Conservation (phyloP, 2,329 filamentous ascomycete genomes). For the Xylaria sp. region DNA sequence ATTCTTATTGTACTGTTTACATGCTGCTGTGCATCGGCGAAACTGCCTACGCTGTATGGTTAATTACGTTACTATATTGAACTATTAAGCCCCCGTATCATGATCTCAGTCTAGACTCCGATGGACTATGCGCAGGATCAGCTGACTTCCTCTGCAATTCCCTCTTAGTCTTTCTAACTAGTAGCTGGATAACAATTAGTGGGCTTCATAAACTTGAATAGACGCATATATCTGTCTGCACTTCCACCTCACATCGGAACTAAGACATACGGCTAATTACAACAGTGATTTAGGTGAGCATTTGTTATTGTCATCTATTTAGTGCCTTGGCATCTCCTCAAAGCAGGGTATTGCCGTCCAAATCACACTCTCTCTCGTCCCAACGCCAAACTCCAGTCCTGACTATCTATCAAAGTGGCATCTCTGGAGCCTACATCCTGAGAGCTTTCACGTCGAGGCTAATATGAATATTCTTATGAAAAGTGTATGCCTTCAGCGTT, state of each 20-base stretch:
- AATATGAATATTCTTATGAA: constrained; percentile 59
- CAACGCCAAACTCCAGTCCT: constrained; percentile 35
- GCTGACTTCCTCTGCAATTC: not conserved
- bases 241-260: not conserved
- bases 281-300: not conserved
- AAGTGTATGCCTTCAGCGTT: constrained; percentile 96
- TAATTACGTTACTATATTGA: constrained; percentile 34
- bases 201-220: not conserved
- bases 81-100: constrained; percentile 7
- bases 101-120: not conserved
- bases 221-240: not conserved
- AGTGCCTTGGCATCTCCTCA: not conserved
- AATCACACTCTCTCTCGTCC: constrained; percentile 1
- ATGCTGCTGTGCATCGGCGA: constrained; percentile 18
- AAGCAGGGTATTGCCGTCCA: constrained; percentile 35
- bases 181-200: not conserved
- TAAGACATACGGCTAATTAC: not conserved
- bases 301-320: not conserved
- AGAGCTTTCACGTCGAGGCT: not conserved
- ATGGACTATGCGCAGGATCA: not conserved
- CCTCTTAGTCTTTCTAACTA: not conserved
- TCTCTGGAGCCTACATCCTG: not conserved
- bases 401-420: not conserved
- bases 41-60: constrained; percentile 37
- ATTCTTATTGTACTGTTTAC: not conserved